These are phyloP conservation scores for Saccharum officinarum DNA, from an alignment of 176 grass and related monocot species.

Conservation along the genomic window DNA sequence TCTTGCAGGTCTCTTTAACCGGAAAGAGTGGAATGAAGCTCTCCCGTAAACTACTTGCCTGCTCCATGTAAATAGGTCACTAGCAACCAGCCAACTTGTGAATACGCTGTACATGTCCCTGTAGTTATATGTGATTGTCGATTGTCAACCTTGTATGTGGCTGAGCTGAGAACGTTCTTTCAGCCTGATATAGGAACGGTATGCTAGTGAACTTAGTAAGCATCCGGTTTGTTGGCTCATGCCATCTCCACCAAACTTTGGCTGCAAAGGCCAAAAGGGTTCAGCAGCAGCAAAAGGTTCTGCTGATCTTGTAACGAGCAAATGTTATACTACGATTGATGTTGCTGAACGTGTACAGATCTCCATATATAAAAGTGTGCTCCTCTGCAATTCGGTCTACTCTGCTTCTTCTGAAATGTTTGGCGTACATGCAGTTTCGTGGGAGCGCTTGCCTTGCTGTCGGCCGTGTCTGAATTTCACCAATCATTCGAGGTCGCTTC, in stretches of 20 bases:
- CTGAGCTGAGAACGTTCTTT: neutral
- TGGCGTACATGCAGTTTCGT: neutral
- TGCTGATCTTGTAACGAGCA: neutral
- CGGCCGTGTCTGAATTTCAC: neutral
- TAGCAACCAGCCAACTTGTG: constrained; percentile 27
- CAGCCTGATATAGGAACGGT: constrained; percentile 34
- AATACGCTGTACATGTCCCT: constrained; percentile 51
- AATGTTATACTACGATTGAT: neutral
- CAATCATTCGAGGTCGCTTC: neutral
- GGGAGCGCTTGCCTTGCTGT: neutral
- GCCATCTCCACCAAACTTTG: neutral
- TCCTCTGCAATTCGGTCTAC: neutral
- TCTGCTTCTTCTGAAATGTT: neutral
- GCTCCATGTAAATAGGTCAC: constrained; percentile 40
- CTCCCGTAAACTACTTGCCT: constrained; percentile 32
- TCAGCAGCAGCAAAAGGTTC: neutral
- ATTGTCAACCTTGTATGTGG: constrained; percentile 32
- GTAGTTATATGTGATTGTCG: constrained; percentile 32
- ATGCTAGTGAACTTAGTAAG: constrained; percentile 21
- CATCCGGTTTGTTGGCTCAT: neutral
- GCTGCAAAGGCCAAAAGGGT: neutral
- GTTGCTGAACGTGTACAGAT: constrained; percentile 22
- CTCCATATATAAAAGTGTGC: neutral
- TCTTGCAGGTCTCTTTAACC: constrained; percentile 67
- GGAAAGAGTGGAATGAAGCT: constrained; percentile 56